Conservation (phyloP, 495 filamentous ascomycete genomes). For the Aspergillus olivimuriae region DNA sequence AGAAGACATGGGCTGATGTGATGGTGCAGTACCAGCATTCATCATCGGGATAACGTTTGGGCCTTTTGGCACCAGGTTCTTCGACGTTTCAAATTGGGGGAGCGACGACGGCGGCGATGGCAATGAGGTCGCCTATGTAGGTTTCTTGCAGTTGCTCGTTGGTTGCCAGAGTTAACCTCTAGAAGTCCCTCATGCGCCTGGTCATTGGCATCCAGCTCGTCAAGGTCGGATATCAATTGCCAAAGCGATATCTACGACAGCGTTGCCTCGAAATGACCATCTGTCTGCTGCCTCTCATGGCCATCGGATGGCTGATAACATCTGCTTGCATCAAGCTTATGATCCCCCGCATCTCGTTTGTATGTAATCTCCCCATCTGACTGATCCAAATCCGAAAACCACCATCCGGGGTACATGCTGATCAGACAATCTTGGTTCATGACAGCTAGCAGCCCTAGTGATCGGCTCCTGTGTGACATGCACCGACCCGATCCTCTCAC, state of each 20-base stretch:
- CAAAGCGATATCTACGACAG: constrained; percentile 26
- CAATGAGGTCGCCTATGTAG: constrained; percentile 40
- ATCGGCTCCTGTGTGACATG: constrained; percentile 57
- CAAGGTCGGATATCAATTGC: constrained; percentile 29
- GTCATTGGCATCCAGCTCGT: constrained; percentile 50
- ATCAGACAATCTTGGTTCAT: constrained; percentile 16
- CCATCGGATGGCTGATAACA: constrained; percentile 29
- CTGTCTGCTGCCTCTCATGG: constrained; percentile 33
- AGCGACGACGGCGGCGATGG: constrained; percentile 28
- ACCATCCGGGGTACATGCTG: not conserved
- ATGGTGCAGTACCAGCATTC: constrained; percentile 45
- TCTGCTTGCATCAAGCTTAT: constrained; percentile 31
- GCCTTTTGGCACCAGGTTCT: constrained; percentile 40
- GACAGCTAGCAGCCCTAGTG: constrained; percentile 46
- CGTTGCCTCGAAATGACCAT: constrained; percentile 28
- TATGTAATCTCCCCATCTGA: constrained; percentile 9
- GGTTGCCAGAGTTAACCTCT: too few species aligned
- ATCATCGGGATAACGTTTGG: constrained; percentile 42
- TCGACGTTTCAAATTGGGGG: constrained; percentile 40
- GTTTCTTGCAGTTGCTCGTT: too few species aligned
- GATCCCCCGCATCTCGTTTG: constrained; percentile 27
- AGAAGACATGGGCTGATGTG: too few species aligned
- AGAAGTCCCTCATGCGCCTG: constrained; percentile 39
- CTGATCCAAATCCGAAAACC: not conserved
- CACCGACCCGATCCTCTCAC: constrained; percentile 55